Percentiles rank a stretch among this genome's conserved stretches.
These are phyloP conservation scores for Liquidambar formosana DNA, from an alignment of 164 flowering plant genomes.

Conservation along the genomic window DNA sequence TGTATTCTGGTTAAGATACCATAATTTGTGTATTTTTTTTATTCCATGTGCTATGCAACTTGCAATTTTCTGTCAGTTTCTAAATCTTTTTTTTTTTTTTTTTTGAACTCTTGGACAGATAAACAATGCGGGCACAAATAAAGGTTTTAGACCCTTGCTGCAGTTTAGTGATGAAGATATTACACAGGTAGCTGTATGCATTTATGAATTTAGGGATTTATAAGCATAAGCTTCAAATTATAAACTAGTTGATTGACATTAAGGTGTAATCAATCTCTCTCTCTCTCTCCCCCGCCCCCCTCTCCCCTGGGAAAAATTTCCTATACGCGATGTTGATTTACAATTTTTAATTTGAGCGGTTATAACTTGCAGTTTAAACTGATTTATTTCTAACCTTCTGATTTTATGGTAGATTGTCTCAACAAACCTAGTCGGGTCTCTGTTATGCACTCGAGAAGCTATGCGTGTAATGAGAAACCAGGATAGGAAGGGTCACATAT, in stretches of 20 bases:
- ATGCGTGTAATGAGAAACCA: slow-evolving; percentile 69
- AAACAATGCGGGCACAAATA: slow-evolving; percentile 93
- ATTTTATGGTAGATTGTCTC: slow-evolving; percentile 71
- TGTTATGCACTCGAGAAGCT: slow-evolving; percentile 94
- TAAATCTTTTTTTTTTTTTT: neutral
- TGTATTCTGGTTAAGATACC: too few species aligned
- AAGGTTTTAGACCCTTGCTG: slow-evolving; percentile 91
- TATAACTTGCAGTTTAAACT: neutral
- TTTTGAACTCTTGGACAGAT: slow-evolving; percentile 50
- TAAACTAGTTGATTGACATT: too few species aligned
- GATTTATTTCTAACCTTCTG: neutral
- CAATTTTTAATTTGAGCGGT: neutral
- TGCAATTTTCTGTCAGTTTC: neutral
- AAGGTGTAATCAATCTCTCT: too few species aligned
- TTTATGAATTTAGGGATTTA: too few species aligned
- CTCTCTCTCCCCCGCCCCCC: too few species aligned
- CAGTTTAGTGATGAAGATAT: slow-evolving; percentile 87
- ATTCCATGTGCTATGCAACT: neutral
- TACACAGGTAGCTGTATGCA: slow-evolving; percentile 55
- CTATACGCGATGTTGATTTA: neutral
- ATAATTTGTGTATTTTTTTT: too few species aligned
- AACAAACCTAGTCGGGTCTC: slow-evolving; percentile 88
- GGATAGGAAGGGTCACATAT: slow-evolving; percentile 77
- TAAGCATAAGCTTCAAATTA: slow-evolving; percentile 3
- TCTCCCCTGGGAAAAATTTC: too few species aligned